A percentile compares a stretch with the other conserved stretches of the same genome.
phyloP scores from a whole-genome alignment of 2,329 filamentous ascomycete genomes.

The Colletotrichum zoysiae region DNA sequence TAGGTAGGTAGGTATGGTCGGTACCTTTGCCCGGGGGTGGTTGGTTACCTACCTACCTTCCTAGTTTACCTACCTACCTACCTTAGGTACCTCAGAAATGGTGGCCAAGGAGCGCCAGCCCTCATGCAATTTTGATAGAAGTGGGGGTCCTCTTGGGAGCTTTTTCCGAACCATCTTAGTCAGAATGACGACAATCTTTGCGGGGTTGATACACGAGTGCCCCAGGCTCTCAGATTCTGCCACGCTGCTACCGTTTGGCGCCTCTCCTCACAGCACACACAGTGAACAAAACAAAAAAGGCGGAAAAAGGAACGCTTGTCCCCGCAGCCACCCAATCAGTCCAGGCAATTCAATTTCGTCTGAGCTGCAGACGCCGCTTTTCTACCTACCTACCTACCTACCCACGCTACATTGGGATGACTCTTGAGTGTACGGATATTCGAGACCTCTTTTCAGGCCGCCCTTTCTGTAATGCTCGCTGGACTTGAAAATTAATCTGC shows the following conservation, averaged over 20 bases:
- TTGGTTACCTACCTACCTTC: too few species aligned
- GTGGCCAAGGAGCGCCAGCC: conserved; percentile 29
- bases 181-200: conserved; percentile 42
- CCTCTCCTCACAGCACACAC: not conserved
- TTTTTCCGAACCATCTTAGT: conserved; percentile 29
- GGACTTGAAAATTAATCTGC: conserved; percentile 2
- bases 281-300: too few species aligned
- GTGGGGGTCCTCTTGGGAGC: conserved; percentile 24
- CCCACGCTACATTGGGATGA: not conserved
- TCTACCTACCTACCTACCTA: not conserved
- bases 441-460: not conserved
- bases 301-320: conserved; percentile 8
- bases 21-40: conserved; percentile 18
- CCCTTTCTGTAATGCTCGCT: not conserved
- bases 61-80: not conserved
- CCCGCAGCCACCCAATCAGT: conserved; percentile 14
- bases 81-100: conserved; percentile 31
- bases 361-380: conserved; percentile 8
- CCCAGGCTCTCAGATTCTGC: conserved; percentile 25
- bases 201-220: conserved; percentile 33
- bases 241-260: not conserved
- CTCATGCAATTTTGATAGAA: conserved; percentile 37
- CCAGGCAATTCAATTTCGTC: conserved; percentile 2
- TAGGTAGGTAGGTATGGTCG: conserved; percentile 7
- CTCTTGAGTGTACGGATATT: not conserved